These are phyloP conservation scores for Ophiostoma tasmaniense DNA, from an alignment of 2,329 filamentous ascomycete species.

Conservation along the genomic window DNA sequence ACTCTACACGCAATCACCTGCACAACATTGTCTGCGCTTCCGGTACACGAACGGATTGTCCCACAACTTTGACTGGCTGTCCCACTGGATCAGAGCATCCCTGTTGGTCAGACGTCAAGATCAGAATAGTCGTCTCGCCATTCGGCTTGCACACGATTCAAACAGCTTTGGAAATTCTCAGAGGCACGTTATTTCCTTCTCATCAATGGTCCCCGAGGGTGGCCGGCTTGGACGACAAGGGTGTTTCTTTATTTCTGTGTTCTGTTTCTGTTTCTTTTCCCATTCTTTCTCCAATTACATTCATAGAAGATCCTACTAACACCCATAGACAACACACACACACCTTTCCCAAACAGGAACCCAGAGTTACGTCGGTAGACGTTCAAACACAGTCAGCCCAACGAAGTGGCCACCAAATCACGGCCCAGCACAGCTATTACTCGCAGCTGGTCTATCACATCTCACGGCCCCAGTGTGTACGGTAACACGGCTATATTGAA, in stretches of 20 bases:
- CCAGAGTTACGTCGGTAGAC: background rate
- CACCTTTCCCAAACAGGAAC: conserved; percentile 1
- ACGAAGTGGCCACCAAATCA: background rate
- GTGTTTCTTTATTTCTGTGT: background rate
- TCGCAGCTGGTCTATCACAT: background rate
- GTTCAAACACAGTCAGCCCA: conserved; percentile 5
- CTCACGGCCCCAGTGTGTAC: background rate
- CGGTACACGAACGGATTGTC: background rate
- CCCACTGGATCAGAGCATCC: background rate
- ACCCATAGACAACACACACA: conserved; percentile 1
- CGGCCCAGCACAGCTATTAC: background rate
- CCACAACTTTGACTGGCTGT: background rate
- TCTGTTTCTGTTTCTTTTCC: no score
- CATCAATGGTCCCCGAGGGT: no score
- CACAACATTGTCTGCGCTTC: background rate
- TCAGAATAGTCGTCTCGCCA: background rate
- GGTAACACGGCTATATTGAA: background rate
- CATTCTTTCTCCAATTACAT: background rate
- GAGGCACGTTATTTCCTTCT: background rate
- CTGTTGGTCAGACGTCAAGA: background rate
- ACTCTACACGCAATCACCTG: background rate
- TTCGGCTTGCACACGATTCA: background rate
- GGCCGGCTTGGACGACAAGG: background rate
- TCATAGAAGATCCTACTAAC: background rate
- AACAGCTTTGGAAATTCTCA: background rate